phyloP scores from a whole-genome alignment of 371 early-diverging fungal species.

The Actinomucor elegans region DNA sequence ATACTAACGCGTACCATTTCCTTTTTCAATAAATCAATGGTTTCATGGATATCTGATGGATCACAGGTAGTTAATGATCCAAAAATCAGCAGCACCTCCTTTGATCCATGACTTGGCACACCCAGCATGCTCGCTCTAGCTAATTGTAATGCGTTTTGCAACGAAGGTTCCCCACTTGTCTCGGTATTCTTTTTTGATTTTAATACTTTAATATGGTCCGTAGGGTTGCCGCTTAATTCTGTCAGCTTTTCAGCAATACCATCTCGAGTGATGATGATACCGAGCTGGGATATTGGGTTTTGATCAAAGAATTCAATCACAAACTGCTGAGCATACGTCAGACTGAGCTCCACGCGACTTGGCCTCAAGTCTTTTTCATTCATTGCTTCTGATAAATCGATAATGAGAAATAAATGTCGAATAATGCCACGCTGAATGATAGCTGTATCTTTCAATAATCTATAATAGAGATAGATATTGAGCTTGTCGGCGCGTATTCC shows the following conservation, averaged over 20 bases:
- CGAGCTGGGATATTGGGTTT: constrained; percentile 92
- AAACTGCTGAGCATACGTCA: constrained; percentile 72
- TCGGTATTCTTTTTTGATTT: constrained; percentile 69
- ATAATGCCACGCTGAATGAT: constrained; percentile 92
- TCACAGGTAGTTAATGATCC: constrained; percentile 92
- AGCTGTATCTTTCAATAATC: constrained; percentile 72
- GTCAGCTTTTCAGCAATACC: constrained; percentile 86
- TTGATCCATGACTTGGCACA: constrained; percentile 90
- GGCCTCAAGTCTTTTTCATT: constrained; percentile 83
- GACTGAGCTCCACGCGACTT: constrained; percentile 72
- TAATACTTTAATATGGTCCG: constrained; percentile 72
- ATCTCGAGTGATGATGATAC: constrained; percentile 85
- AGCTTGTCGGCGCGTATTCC: neutral
- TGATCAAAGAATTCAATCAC: constrained; percentile 91
- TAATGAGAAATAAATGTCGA: constrained; percentile 79
- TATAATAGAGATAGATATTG: constrained; percentile 9
- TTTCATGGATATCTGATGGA: constrained; percentile 87
- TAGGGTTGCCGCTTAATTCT: constrained; percentile 82
- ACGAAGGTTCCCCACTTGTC: constrained; percentile 84
- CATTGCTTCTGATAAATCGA: constrained; percentile 87
- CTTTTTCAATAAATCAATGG: constrained; percentile 63
- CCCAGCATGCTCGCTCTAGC: constrained; percentile 69
- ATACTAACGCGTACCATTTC: constrained; percentile 82
- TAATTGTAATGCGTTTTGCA: constrained; percentile 90
- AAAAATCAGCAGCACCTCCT: constrained; percentile 83